Conservation (phyloP, 2,329 filamentous ascomycete species). For the Dryadomyces quercus-mongolicae region DNA sequence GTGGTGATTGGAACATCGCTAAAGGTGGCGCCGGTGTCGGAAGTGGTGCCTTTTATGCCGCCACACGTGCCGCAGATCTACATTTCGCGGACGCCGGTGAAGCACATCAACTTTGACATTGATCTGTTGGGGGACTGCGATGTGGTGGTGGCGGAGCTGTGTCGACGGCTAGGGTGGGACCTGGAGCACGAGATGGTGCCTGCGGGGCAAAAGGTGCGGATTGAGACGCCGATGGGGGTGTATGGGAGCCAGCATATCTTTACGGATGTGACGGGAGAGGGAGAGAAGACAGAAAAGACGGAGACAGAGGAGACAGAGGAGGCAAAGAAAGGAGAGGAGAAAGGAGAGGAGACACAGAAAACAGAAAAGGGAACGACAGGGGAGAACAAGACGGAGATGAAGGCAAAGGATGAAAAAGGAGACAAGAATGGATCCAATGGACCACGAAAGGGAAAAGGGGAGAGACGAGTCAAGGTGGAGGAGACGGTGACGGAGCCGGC, state of each 20-base stretch:
- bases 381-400: neutral
- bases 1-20: slow-evolving; percentile 93
- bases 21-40: slow-evolving; percentile 89
- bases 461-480: neutral
- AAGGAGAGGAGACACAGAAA: neutral
- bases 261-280: slow-evolving; percentile 11
- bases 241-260: slow-evolving; percentile 32
- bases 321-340: neutral
- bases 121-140: slow-evolving; percentile 95
- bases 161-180: slow-evolving; percentile 68
- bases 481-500: neutral
- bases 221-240: slow-evolving; percentile 33
- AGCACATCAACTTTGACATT: slow-evolving; percentile 90
- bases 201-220: slow-evolving; percentile 46
- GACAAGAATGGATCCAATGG: too few relatives aligned
- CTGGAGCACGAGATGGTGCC: slow-evolving; percentile 75
- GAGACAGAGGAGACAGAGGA: neutral
- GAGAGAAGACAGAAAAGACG: neutral
- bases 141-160: slow-evolving; percentile 76
- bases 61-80: slow-evolving; percentile 80
- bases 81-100: slow-evolving; percentile 72
- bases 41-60: slow-evolving; percentile 73
- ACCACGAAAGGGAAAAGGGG: too few relatives aligned
- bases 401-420: neutral
- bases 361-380: neutral